A percentile compares a stretch with the other conserved stretches of the same genome.
phyloP scores from a whole-genome alignment of 2,329 filamentous ascomycete species.

The Arthrinium phaeospermum region DNA sequence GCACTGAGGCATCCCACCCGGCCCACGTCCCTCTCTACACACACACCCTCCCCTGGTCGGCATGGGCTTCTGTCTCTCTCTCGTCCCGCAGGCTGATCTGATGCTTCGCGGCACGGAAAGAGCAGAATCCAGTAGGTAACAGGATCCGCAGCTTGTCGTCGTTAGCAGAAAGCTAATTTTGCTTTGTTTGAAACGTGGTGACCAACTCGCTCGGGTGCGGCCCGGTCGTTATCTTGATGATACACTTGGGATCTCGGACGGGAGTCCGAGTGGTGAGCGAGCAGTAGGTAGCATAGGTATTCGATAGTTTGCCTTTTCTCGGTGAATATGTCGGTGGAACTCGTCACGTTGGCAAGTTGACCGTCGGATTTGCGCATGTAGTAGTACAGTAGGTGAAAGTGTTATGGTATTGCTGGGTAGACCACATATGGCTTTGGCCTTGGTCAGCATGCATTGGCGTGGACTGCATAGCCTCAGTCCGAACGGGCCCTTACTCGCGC shows the following conservation, averaged over 20 bases:
- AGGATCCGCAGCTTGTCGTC: neutral
- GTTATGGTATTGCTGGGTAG: neutral
- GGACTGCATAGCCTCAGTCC: neutral
- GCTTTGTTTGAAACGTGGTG: neutral
- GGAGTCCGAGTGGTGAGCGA: neutral
- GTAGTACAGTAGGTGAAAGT: neutral
- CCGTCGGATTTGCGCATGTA: neutral
- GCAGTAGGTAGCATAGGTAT: neutral
- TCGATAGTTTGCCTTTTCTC: neutral
- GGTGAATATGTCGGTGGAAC: neutral
- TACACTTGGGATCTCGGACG: neutral
- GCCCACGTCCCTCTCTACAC: neutral
- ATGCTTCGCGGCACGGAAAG: neutral
- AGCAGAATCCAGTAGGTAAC: neutral
- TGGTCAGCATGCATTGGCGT: neutral
- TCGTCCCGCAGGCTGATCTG: neutral
- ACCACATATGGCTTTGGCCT: neutral
- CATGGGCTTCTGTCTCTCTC: neutral
- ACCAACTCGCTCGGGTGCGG: neutral
- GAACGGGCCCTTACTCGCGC: neutral
- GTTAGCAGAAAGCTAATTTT: neutral
- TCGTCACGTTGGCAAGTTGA: neutral
- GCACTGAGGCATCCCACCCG: neutral
- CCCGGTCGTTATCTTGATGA: neutral
- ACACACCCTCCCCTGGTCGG: neutral